phyloP scores from a whole-genome alignment of 345 rosid species.

The Rhodomyrtus tomentosa region DNA sequence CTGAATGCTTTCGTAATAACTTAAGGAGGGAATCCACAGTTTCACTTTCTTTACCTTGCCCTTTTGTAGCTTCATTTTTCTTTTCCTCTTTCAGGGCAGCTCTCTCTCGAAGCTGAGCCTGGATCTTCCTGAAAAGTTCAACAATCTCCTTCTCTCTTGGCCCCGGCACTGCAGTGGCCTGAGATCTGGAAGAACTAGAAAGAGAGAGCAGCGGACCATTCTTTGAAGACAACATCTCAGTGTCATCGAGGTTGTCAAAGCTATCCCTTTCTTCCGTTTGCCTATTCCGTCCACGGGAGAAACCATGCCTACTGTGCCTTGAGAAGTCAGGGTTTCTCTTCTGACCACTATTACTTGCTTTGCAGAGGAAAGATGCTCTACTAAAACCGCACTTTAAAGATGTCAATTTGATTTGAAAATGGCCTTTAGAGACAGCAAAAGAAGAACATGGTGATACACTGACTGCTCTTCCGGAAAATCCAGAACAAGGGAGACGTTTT shows the following conservation, averaged over 20 bases:
- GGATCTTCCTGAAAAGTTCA: conserved; percentile 82
- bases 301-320: conserved; percentile 45
- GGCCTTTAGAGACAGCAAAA: conserved; percentile 14
- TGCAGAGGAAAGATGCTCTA: conserved; percentile 38
- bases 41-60: conserved; percentile 53
- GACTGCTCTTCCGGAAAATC: conserved; percentile 34
- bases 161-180: conserved; percentile 69
- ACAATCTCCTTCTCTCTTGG: conserved; percentile 82
- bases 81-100: conserved; percentile 59
- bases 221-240: conserved; percentile 44
- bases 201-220: conserved; percentile 53
- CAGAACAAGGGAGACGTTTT: conserved; percentile 26
- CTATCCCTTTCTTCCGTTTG: conserved; percentile 46
- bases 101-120: conserved; percentile 77
- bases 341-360: conserved; percentile 46
- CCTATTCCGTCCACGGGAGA: conserved; percentile 50
- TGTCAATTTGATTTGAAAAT: conserved; percentile 20
- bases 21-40: conserved; percentile 75
- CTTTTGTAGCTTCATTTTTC: conserved; percentile 37
- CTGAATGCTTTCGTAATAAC: conserved; percentile 73
- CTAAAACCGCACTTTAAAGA: conserved; percentile 17
- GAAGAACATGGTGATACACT: conserved; percentile 18
- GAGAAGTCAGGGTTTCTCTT: conserved; percentile 66
- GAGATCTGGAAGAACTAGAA: conserved; percentile 50
- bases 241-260: conserved; percentile 39